Evolutionary conservation across 305 asterid genomes (phyloP), one percentile per base, ranked within the genome.

Genomic region (Andrographis paniculata): DNA sequence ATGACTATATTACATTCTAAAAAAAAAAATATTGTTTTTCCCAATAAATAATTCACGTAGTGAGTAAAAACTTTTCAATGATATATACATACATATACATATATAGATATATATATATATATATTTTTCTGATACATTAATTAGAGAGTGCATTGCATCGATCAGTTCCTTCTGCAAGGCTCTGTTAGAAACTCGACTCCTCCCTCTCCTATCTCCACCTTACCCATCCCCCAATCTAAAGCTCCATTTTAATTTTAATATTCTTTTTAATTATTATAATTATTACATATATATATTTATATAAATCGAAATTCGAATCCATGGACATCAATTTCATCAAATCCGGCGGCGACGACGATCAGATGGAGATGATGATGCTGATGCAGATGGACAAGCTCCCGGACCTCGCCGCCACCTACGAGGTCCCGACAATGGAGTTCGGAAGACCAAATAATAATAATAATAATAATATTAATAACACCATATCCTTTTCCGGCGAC

Each of bases 321-420:
- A 81, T 87, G 96, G 92, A 87, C 46, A 62, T 78, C 50, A 94
- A 83, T 36, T 69, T 75, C 67, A 55, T 76, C 60, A 83, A 80
- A 44, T 76, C 84, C n/a, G 42, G 64, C 13, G 45, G 64, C 16
- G 53, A 70, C 8, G 68, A 69, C 46, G 80, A 77, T 45, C 93
- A 84, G 50, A 72, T 79, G 75, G 93, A 84, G 19, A 65, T 79
- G 94, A 88, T 84, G 94, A 54, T 84, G 94, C 53, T 88, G 80
- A 74, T 84, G 87, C 88, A 87, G 65, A 71, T 79, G 82, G 95
- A 87, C 44, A 87, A 84, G 61, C 87, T 80, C 9, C 81, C 81
- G 0, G 85, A 79, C 14, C 71, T 73, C 30, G 48, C 74, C 36
- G 72, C n/a, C n/a, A n/a, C n/a, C n/a, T n/a, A n/a, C n/a, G n/a